These are phyloP conservation scores for Yamadazyma jaroonii DNA, from an alignment of 1,139 yeast species.

Conservation along the genomic window DNA sequence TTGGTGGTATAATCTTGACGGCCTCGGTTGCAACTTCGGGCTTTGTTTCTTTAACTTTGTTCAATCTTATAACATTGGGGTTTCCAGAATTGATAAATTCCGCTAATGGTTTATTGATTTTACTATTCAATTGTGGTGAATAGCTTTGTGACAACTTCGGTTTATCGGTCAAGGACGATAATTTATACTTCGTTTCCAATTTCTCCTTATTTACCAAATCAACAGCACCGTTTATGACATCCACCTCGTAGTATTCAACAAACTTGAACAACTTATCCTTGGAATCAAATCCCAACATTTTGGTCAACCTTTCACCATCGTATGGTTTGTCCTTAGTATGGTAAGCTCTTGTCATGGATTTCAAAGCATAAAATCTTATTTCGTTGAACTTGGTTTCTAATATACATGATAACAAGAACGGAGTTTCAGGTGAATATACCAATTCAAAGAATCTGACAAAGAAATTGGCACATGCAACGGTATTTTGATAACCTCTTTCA, in stretches of 20 bases:
- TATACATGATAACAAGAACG: slow-evolving; percentile 70
- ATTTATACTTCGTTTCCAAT: slow-evolving; percentile 40
- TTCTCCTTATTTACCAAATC: slow-evolving; percentile 56
- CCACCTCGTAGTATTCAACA: slow-evolving; percentile 63
- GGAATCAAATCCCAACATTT: slow-evolving; percentile 65
- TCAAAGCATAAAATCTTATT: slow-evolving; percentile 71
- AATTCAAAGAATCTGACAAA: slow-evolving; percentile 65
- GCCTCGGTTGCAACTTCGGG: too few relatives aligned
- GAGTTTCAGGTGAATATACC: slow-evolving; percentile 49
- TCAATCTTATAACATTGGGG: slow-evolving; percentile 23
- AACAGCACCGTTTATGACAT: slow-evolving; percentile 39
- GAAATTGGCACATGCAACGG: slow-evolving; percentile 62
- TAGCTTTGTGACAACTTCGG: slow-evolving; percentile 56
- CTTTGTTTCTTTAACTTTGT: too few relatives aligned
- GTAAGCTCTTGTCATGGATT: slow-evolving; percentile 62
- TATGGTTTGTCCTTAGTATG: slow-evolving; percentile 74
- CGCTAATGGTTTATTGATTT: slow-evolving; percentile 29
- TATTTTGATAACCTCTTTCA: slow-evolving; percentile 54
- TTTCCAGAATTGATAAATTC: slow-evolving; percentile 39
- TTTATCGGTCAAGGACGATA: slow-evolving; percentile 42
- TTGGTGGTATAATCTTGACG: too few relatives aligned
- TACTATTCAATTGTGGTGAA: slow-evolving; percentile 50
- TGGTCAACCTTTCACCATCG: slow-evolving; percentile 43
- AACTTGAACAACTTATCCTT: slow-evolving; percentile 52
- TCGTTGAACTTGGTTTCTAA: slow-evolving; percentile 81